These are phyloP conservation scores for Saitozyma podzolica DNA, from an alignment of 768 basidiomycete species.

Conservation along the genomic window DNA sequence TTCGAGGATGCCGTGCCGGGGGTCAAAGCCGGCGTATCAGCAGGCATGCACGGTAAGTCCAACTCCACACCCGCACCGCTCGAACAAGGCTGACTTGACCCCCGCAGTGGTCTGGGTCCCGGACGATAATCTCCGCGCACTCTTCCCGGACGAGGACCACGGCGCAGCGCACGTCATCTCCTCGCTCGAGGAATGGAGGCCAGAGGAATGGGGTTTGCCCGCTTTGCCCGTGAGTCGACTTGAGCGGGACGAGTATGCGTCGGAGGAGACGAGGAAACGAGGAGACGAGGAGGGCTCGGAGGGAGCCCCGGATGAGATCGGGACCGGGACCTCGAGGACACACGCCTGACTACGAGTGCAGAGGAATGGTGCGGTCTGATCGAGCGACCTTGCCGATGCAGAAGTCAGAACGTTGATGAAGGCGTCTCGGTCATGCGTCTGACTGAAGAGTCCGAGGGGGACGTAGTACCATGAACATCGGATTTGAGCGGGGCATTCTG, in stretches of 20 bases:
- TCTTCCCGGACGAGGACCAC: conserved; percentile 39
- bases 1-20: conserved; percentile 52
- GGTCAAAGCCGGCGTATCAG: conserved; percentile 47
- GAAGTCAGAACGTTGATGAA: no score
- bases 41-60: conserved; percentile 49
- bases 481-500: no score
- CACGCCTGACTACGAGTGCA: no score
- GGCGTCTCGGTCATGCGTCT: no score
- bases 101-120: conserved; percentile 49
- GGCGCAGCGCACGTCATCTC: conserved; percentile 40
- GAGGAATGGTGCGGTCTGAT: no score
- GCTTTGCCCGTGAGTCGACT: conserved; percentile 1
- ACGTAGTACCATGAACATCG: no score
- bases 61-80: background rate
- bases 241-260: background rate
- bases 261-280: no score
- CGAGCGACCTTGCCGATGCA: no score
- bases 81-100: conserved; percentile 1
- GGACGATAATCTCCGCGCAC: conserved; percentile 37
- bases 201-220: conserved; percentile 43
- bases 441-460: no score
- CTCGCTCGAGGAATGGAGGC: conserved; percentile 43
- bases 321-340: no score
- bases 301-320: no score
- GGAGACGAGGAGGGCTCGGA: no score